Evolutionary conservation across 2,329 filamentous ascomycete species (phyloP).

Genomic region (Apiospora hydei): DNA sequence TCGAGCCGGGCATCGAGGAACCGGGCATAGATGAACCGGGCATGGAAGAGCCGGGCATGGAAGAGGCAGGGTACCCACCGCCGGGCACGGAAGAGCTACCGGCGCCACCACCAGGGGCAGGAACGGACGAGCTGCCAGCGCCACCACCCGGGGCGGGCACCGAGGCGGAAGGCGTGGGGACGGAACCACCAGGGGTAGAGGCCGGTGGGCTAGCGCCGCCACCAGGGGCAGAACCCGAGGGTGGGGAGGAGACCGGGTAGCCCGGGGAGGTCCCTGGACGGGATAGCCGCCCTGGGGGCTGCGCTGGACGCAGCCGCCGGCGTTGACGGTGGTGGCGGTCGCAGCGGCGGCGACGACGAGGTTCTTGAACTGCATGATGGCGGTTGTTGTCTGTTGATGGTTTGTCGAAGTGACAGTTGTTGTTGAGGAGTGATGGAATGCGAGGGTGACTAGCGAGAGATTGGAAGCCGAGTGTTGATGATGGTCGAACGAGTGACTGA

Average conservation of each 20-base stretch:
- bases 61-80: not conserved
- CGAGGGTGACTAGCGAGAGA: not conserved
- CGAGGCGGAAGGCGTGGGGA: not conserved
- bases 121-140: not conserved
- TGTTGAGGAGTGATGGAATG: not conserved
- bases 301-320: not conserved
- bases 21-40: not conserved
- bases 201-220: not conserved
- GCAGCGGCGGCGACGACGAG: not conserved
- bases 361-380: slow-evolving; percentile 11
- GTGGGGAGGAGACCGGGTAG: not conserved
- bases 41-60: not conserved
- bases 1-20: not conserved
- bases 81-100: not conserved
- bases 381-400: not conserved
- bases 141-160: not conserved
- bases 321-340: not conserved
- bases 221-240: not conserved
- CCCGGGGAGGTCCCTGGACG: not conserved
- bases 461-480: not conserved
- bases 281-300: not conserved
- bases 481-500: slow-evolving; percentile 9
- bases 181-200: not conserved
- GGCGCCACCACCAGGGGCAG: not conserved
- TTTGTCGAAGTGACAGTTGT: not conserved